Percentiles rank a stretch among this genome's conserved stretches.
These are phyloP conservation scores for Massariosphaeria phaeospora DNA, from an alignment of 495 filamentous ascomycete species.

Conservation along the genomic window DNA sequence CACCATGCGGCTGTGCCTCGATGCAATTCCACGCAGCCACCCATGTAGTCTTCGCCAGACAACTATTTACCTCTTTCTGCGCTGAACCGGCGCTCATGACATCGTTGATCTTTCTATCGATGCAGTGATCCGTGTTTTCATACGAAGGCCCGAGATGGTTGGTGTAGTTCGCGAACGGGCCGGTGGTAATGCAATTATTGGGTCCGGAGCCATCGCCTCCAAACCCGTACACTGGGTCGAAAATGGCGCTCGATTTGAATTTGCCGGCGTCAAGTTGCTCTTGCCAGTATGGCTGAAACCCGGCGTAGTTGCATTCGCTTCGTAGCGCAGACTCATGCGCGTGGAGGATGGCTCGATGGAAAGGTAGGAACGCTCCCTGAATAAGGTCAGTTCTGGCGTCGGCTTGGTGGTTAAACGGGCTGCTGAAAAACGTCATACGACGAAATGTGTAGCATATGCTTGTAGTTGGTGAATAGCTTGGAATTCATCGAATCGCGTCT, in stretches of 20 bases:
- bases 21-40: constrained; percentile 40
- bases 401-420: not conserved
- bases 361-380: constrained; percentile 40
- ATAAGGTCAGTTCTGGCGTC: too few relatives aligned
- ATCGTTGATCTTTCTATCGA: constrained; percentile 34
- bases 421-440: constrained; percentile 28
- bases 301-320: constrained; percentile 41
- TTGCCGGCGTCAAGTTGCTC: constrained; percentile 43
- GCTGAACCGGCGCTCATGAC: constrained; percentile 20
- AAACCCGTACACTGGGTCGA: constrained; percentile 41
- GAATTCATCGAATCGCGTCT: constrained; percentile 46
- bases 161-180: constrained; percentile 42
- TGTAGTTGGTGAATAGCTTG: constrained; percentile 40
- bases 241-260: constrained; percentile 36
- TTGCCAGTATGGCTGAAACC: constrained; percentile 47
- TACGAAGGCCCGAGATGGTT: constrained; percentile 35
- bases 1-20: constrained; percentile 41
- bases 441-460: constrained; percentile 39
- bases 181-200: constrained; percentile 41
- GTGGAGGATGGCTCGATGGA: constrained; percentile 36
- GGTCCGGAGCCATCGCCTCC: constrained; percentile 43
- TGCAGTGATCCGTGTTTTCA: constrained; percentile 26
- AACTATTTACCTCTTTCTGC: constrained; percentile 34
- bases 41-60: constrained; percentile 35
- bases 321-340: constrained; percentile 37